Conservation (phyloP, 2,329 filamentous ascomycete species). For the Didymosphaeria variabile region DNA sequence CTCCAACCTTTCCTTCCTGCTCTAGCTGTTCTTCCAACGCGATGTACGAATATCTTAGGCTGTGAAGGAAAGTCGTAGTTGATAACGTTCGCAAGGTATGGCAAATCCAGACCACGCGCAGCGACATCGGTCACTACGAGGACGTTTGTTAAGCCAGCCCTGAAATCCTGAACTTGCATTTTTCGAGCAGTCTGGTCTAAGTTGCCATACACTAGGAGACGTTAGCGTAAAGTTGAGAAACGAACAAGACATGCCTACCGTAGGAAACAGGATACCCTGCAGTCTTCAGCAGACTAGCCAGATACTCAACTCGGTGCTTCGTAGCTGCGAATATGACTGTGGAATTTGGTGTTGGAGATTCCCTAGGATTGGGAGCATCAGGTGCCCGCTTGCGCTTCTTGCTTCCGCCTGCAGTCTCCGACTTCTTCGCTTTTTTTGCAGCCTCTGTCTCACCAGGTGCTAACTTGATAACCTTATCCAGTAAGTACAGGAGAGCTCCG, state of each 20-base stretch:
- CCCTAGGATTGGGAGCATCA: constrained; percentile 62
- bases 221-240: constrained; percentile 17
- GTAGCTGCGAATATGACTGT: constrained; percentile 96
- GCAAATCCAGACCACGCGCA: constrained; percentile 97
- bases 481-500: constrained; percentile 84
- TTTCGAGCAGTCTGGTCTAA: constrained; percentile 93
- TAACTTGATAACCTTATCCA: constrained; percentile 93
- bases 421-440: constrained; percentile 55
- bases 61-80: constrained; percentile 99
- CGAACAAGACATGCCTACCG: constrained; percentile 30
- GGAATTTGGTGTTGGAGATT: constrained; percentile 85
- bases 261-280: constrained; percentile 91
- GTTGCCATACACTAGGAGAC: constrained; percentile 77
- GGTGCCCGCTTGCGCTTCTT: constrained; percentile 78
- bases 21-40: constrained; percentile 93
- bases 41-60: constrained; percentile 95
- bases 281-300: constrained; percentile 79
- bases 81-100: constrained; percentile 93
- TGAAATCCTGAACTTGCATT: constrained; percentile 90
- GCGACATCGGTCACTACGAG: constrained; percentile 97
- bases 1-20: constrained; percentile 93
- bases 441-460: constrained; percentile 72
- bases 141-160: constrained; percentile 84
- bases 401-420: constrained; percentile 56
- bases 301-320: constrained; percentile 96